A percentile compares a stretch with the other conserved stretches of the same genome.
These are phyloP conservation scores for Metarhizium anisopliae DNA, from an alignment of 2,329 filamentous ascomycete species.

Conservation along the genomic window DNA sequence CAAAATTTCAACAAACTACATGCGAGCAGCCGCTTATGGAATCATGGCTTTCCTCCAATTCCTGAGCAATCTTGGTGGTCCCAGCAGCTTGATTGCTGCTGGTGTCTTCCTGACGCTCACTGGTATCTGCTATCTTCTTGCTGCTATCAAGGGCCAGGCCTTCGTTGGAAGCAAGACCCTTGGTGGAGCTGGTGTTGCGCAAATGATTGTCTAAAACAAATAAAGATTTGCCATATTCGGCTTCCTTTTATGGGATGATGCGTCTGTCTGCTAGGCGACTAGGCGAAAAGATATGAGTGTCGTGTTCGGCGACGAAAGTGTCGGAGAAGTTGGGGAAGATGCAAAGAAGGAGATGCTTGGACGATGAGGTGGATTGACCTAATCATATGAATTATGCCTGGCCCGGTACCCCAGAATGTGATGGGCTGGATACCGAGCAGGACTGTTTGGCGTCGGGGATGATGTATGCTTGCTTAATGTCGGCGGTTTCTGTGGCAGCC, in stretches of 20 bases:
- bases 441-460: conserved; percentile 21
- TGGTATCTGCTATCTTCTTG: conserved; percentile 69
- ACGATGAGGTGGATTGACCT: background rate
- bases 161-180: conserved; percentile 94
- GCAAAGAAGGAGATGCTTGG: background rate
- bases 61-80: conserved; percentile 58
- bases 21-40: conserved; percentile 81
- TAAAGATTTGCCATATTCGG: background rate
- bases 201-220: conserved; percentile 79
- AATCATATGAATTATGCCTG: background rate
- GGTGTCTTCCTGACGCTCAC: conserved; percentile 74
- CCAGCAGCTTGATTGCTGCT: conserved; percentile 74
- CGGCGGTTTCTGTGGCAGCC: conserved; percentile 1
- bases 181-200: conserved; percentile 84
- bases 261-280: background rate
- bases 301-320: background rate
- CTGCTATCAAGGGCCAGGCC: conserved; percentile 72
- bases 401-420: background rate
- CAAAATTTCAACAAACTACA: conserved; percentile 91
- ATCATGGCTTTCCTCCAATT: conserved; percentile 78
- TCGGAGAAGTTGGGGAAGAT: background rate
- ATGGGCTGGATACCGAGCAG: conserved; percentile 13
- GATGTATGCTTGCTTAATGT: conserved; percentile 17
- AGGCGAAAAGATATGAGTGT: background rate
- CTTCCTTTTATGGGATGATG: background rate